Percentiles rank a stretch among this genome's conserved stretches.
Evolutionary conservation across 495 filamentous ascomycete genomes (phyloP).

Genomic region (Daldinia childiae): DNA sequence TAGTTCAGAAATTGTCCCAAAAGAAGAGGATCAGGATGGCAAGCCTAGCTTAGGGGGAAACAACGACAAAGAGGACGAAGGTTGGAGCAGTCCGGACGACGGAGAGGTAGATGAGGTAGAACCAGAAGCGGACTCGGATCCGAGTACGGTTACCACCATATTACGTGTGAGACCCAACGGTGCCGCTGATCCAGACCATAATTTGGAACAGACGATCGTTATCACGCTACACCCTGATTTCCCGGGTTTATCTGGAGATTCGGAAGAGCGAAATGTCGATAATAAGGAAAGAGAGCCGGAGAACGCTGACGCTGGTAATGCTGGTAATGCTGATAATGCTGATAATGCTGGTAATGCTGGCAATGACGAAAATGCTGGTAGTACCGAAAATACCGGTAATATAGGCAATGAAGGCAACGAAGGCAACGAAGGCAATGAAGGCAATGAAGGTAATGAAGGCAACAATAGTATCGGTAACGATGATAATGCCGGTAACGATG

Average conservation of each 20-base stretch:
- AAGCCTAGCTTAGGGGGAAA: no score
- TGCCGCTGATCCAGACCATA: neutral
- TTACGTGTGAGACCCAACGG: neutral
- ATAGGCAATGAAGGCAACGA: no score
- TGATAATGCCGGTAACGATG: neutral
- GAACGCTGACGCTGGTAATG: neutral
- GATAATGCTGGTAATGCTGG: neutral
- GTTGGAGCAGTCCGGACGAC: no score
- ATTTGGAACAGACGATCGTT: neutral
- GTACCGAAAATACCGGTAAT: no score
- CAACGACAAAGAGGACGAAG: no score
- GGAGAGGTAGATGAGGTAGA: no score
- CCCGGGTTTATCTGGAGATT: neutral
- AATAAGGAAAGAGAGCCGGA: neutral
- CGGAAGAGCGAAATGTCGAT: neutral
- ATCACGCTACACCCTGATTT: neutral
- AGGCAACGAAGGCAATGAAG: no score
- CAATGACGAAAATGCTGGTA: neutral
- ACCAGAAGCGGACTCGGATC: neutral
- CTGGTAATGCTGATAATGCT: neutral
- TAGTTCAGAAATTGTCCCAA: no score
- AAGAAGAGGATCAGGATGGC: no score
- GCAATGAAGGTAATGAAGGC: no score
- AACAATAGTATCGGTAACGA: neutral
- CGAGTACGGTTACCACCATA: neutral